A percentile compares a stretch with the other conserved stretches of the same genome.
These are phyloP conservation scores for Reticulascus tulasneorum DNA, from an alignment of 2,329 filamentous ascomycete genomes.

Conservation along the genomic window DNA sequence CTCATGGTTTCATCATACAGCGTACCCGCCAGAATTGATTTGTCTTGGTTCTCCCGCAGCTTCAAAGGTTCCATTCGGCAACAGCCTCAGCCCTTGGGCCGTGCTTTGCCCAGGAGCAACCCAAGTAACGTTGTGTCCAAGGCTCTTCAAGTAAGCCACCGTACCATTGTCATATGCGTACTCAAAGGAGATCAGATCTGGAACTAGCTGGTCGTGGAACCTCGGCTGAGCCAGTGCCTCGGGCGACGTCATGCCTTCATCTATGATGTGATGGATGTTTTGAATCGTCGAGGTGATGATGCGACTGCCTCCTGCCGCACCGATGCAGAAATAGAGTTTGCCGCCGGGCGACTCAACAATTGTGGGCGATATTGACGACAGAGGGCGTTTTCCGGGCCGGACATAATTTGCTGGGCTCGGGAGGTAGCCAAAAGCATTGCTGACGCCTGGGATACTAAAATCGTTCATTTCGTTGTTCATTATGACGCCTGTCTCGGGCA, in stretches of 20 bases:
- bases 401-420: slow-evolving; percentile 74
- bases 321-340: slow-evolving; percentile 66
- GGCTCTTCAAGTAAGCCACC: slow-evolving; percentile 58
- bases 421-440: slow-evolving; percentile 73
- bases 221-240: slow-evolving; percentile 66
- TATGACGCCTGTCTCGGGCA: slow-evolving; percentile 78
- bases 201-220: slow-evolving; percentile 79
- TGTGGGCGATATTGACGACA: slow-evolving; percentile 72
- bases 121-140: slow-evolving; percentile 75
- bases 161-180: slow-evolving; percentile 67
- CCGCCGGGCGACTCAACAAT: slow-evolving; percentile 72
- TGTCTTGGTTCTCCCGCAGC: slow-evolving; percentile 82
- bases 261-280: slow-evolving; percentile 69
- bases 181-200: slow-evolving; percentile 67
- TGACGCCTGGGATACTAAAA: slow-evolving; percentile 69
- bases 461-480: slow-evolving; percentile 65
- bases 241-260: slow-evolving; percentile 55
- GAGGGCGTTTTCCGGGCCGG: slow-evolving; percentile 69
- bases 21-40: slow-evolving; percentile 64
- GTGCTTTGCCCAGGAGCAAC: slow-evolving; percentile 61
- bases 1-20: slow-evolving; percentile 29
- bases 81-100: slow-evolving; percentile 66
- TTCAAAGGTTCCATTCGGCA: slow-evolving; percentile 67
- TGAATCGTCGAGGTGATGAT: slow-evolving; percentile 85
- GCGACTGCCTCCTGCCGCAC: slow-evolving; percentile 75